Conservation (phyloP, 352 stramenopile species). For the Aphanomyces cochlioides region DNA sequence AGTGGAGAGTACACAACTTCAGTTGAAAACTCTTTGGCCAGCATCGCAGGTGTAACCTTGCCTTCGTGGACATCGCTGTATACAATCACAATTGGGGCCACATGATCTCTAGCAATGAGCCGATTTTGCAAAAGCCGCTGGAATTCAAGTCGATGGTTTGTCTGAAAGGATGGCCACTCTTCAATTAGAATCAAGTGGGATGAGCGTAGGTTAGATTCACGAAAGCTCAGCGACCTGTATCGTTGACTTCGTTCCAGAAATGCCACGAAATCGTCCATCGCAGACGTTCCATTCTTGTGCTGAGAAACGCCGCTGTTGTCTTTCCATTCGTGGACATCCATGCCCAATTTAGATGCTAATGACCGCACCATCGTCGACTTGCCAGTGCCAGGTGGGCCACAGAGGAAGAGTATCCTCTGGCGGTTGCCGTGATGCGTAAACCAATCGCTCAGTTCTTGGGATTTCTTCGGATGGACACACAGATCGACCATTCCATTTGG, state of each 20-base stretch:
- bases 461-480: slow-evolving; percentile 81
- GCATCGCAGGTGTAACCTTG: slow-evolving; percentile 62
- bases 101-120: slow-evolving; percentile 18
- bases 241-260: slow-evolving; percentile 69
- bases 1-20: slow-evolving; percentile 64
- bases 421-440: slow-evolving; percentile 39
- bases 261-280: slow-evolving; percentile 68
- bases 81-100: slow-evolving; percentile 60
- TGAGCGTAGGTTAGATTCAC: background rate
- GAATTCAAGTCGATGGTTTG: slow-evolving; percentile 21
- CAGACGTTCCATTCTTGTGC: slow-evolving; percentile 34
- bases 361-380: slow-evolving; percentile 77
- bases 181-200: slow-evolving; percentile 67
- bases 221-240: slow-evolving; percentile 57
- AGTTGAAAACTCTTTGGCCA: slow-evolving; percentile 59
- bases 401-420: slow-evolving; percentile 75
- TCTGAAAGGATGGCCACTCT: slow-evolving; percentile 48
- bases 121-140: slow-evolving; percentile 12
- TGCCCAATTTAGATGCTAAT: slow-evolving; percentile 44
- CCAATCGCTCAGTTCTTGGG: slow-evolving; percentile 67
- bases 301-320: slow-evolving; percentile 59
- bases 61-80: slow-evolving; percentile 77
- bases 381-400: slow-evolving; percentile 66
- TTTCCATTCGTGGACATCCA: slow-evolving; percentile 63
- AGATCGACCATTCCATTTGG: slow-evolving; percentile 57